Percentiles rank a stretch among this genome's conserved stretches.
Evolutionary conservation across 345 rosid genomes (phyloP).

Genomic region (Salix viminalis): DNA sequence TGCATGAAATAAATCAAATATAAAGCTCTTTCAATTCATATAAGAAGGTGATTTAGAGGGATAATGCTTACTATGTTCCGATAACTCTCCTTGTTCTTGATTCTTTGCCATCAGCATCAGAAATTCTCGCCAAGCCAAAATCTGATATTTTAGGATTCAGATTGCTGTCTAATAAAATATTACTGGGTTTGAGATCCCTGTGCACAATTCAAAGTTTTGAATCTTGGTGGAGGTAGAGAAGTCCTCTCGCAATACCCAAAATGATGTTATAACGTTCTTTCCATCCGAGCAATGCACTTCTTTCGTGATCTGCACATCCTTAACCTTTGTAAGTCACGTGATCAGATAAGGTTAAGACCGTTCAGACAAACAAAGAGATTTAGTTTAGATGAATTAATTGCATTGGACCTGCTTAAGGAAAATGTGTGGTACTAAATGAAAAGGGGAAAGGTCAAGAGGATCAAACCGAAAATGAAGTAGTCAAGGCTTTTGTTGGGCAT

Average conservation of each 20-base stretch:
- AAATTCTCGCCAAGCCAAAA: constrained; percentile 8
- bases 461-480: constrained; percentile 31
- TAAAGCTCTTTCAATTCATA: background rate
- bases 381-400: background rate
- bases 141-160: constrained; percentile 8
- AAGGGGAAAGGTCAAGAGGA: no score
- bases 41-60: background rate
- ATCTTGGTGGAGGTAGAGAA: constrained; percentile 8
- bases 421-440: background rate
- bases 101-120: background rate
- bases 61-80: background rate
- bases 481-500: constrained; percentile 35
- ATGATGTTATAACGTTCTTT: background rate
- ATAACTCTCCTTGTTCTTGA: background rate
- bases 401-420: background rate
- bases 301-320: background rate
- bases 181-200: background rate
- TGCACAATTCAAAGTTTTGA: background rate
- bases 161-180: background rate
- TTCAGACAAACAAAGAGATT: background rate
- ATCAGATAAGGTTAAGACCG: no score
- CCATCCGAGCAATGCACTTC: background rate
- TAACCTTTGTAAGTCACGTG: background rate
- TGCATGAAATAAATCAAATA: background rate
- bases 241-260: constrained; percentile 5